Percentiles rank a stretch among this genome's conserved stretches.
Evolutionary conservation across 2,329 filamentous ascomycete genomes (phyloP).

Genomic region (Scedosporium apiospermum): DNA sequence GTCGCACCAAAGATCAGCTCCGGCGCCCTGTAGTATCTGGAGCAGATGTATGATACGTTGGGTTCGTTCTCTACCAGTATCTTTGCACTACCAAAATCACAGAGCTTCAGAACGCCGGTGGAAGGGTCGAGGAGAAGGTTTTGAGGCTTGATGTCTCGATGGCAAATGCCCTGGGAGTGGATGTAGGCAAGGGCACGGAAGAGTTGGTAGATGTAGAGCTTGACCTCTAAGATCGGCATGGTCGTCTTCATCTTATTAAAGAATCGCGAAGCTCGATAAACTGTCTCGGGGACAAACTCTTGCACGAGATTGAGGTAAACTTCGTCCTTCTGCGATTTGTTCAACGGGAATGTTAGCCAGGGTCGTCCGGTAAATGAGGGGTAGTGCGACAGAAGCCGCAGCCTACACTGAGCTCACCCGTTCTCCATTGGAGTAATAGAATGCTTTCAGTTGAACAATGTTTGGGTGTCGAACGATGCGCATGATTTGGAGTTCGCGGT

Average conservation of each 20-base stretch:
- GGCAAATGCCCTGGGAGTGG: slow-evolving; percentile 97
- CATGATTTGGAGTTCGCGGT: slow-evolving; percentile 99
- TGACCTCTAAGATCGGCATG: slow-evolving; percentile 97
- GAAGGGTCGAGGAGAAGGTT: slow-evolving; percentile 89
- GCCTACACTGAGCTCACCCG: slow-evolving; percentile 50
- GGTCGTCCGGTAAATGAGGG: neutral
- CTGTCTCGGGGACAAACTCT: slow-evolving; percentile 96
- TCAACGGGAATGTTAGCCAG: slow-evolving; percentile 7
- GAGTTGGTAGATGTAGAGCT: slow-evolving; percentile 98
- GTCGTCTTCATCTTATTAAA: slow-evolving; percentile 99
- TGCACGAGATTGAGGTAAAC: slow-evolving; percentile 97
- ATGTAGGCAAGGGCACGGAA: slow-evolving; percentile 98
- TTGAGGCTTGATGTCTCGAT: slow-evolving; percentile 98
- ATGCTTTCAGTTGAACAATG: slow-evolving; percentile 97
- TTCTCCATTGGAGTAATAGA: slow-evolving; percentile 99
- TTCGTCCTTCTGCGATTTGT: slow-evolving; percentile 69
- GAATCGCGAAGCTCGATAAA: slow-evolving; percentile 94
- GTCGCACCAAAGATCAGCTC: slow-evolving; percentile 98
- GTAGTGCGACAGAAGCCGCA: neutral
- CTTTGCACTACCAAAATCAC: slow-evolving; percentile 98
- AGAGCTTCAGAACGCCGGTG: slow-evolving; percentile 89
- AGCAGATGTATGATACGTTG: slow-evolving; percentile 99
- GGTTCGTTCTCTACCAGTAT: slow-evolving; percentile 98
- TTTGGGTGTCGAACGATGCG: slow-evolving; percentile 97
- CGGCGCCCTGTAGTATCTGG: slow-evolving; percentile 93